Conservation (phyloP, 768 basidiomycete species). For the Boletellus ananas region DNA sequence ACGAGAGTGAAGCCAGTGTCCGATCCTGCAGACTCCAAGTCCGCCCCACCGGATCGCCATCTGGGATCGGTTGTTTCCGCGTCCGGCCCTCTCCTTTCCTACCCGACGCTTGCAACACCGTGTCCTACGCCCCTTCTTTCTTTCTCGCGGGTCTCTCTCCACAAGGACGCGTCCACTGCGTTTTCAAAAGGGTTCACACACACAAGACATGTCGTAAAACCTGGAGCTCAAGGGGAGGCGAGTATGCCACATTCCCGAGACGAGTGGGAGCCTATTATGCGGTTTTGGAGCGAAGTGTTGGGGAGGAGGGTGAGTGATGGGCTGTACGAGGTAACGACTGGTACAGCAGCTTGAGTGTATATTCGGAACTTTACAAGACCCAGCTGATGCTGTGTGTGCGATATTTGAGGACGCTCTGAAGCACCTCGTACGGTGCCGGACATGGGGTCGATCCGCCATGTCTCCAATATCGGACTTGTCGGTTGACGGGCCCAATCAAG, state of each 20-base stretch:
- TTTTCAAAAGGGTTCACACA: conserved; percentile 58
- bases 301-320: conserved; percentile 54
- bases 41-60: conserved; percentile 13
- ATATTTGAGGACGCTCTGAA: too few species aligned
- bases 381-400: too few species aligned
- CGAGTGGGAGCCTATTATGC: conserved; percentile 84
- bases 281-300: conserved; percentile 77
- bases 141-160: conserved; percentile 49
- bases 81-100: conserved; percentile 73
- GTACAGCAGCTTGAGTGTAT: conserved; percentile 8
- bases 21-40: conserved; percentile 6
- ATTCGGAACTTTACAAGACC: too few species aligned
- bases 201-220: conserved; percentile 48
- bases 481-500: too few species aligned
- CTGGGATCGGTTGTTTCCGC: conserved; percentile 69
- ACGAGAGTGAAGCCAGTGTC: conserved; percentile 1
- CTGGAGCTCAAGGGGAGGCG: conserved; percentile 27
- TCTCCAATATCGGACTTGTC: too few species aligned
- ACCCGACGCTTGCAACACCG: conserved; percentile 53
- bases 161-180: conserved; percentile 43
- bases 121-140: conserved; percentile 63
- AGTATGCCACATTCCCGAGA: conserved; percentile 76
- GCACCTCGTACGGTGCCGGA: too few species aligned
- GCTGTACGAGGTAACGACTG: conserved; percentile 64
- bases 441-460: too few species aligned